A percentile compares a stretch with the other conserved stretches of the same genome.
These are phyloP conservation scores for Penicillium atrosanguineum DNA, from an alignment of 495 filamentous ascomycete species.

Conservation along the genomic window DNA sequence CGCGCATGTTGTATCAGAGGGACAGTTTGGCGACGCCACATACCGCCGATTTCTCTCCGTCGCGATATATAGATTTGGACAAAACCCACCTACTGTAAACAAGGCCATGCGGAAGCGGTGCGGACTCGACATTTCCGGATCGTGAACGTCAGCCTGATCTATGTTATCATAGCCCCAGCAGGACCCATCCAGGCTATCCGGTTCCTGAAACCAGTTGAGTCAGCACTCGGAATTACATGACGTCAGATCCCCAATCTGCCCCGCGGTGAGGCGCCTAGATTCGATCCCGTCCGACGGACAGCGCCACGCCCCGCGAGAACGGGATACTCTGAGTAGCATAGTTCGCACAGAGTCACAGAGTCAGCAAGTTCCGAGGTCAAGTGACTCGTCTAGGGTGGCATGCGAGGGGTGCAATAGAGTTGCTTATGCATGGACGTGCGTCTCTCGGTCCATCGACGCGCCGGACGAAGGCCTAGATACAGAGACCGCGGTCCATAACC, in stretches of 20 bases:
- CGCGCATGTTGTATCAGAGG: slow-evolving; percentile 2
- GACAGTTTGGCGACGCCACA: slow-evolving; percentile 5
- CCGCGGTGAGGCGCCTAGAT: slow-evolving; percentile 7
- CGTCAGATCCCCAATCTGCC: slow-evolving; percentile 14
- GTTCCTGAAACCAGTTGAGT: slow-evolving; percentile 18
- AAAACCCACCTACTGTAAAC: background rate
- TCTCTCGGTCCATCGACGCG: background rate
- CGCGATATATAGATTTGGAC: background rate
- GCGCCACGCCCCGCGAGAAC: background rate
- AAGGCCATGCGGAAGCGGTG: background rate
- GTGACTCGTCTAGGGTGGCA: background rate
- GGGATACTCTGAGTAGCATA: slow-evolving; percentile 10
- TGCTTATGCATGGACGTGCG: background rate
- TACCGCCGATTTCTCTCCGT: background rate
- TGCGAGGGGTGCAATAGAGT: background rate
- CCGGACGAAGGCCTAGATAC: slow-evolving; percentile 1
- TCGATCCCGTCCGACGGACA: background rate
- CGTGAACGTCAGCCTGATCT: background rate
- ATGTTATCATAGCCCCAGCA: background rate
- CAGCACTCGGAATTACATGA: slow-evolving; percentile 12
- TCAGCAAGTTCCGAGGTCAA: background rate
- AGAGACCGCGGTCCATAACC: background rate
- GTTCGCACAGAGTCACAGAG: background rate
- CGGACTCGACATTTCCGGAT: background rate
- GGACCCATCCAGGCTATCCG: background rate